phyloP scores from a whole-genome alignment of 352 stramenopile species.

The Pythium grandisporangium region DNA sequence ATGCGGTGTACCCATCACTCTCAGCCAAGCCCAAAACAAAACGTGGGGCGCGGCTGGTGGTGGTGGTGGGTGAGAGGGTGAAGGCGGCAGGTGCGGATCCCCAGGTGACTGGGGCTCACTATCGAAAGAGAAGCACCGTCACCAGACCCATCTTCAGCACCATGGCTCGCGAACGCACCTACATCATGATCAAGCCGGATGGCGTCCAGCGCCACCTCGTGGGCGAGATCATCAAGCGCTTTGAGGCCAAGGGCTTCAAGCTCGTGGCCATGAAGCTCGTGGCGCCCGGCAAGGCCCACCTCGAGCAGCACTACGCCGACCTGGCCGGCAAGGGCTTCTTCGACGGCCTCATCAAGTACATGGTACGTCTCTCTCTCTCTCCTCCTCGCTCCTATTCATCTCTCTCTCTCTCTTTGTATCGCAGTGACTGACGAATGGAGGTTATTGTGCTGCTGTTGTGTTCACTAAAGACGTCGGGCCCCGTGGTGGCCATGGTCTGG shows the following conservation, averaged over 20 bases:
- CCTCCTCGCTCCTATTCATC: too few relatives aligned
- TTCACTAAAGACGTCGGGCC: slow-evolving; percentile 61
- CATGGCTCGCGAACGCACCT: slow-evolving; percentile 59
- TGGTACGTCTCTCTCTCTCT: slow-evolving; percentile 30
- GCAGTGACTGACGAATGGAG: not conserved
- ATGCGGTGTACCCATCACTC: slow-evolving; percentile 29
- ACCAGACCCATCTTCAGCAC: slow-evolving; percentile 10
- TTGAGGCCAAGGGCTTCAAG: slow-evolving; percentile 98
- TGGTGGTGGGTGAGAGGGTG: not conserved
- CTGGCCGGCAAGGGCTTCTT: slow-evolving; percentile 94
- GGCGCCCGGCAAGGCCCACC: slow-evolving; percentile 52
- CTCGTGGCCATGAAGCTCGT: slow-evolving; percentile 94
- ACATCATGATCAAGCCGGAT: slow-evolving; percentile 97
- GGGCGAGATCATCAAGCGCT: slow-evolving; percentile 97
- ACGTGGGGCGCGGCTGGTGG: too few relatives aligned
- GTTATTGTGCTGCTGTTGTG: not conserved
- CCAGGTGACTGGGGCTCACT: not conserved
- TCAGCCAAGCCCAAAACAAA: slow-evolving; percentile 23
- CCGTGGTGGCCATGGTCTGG: slow-evolving; percentile 92
- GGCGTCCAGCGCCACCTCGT: slow-evolving; percentile 94
- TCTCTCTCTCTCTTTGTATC: not conserved
- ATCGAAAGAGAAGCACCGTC: slow-evolving; percentile 5
- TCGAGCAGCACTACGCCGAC: slow-evolving; percentile 90
- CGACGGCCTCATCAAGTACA: slow-evolving; percentile 93
- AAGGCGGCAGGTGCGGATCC: not conserved